phyloP scores from a whole-genome alignment of 164 flowering plant species.

The Saururus chinensis region DNA sequence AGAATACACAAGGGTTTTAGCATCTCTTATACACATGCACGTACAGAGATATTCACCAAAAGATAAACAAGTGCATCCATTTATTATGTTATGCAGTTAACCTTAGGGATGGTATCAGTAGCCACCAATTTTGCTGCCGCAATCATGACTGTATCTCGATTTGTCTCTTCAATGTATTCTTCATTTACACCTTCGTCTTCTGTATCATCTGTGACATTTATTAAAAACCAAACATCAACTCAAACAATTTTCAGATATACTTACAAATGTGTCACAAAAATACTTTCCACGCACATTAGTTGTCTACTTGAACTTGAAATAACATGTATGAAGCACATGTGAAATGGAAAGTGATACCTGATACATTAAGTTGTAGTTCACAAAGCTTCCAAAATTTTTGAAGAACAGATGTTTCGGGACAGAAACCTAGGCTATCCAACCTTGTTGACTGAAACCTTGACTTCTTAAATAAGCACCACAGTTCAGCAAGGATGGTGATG shows the following conservation, averaged over 20 bases:
- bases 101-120: conserved; percentile 67
- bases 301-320: too few relatives aligned
- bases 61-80: neutral
- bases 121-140: conserved; percentile 83
- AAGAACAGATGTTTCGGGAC: conserved; percentile 45
- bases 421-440: conserved; percentile 59
- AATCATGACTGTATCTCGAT: conserved; percentile 72
- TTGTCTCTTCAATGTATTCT: conserved; percentile 90
- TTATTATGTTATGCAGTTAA: conserved; percentile 9
- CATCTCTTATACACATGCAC: neutral
- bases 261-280: neutral
- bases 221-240: neutral
- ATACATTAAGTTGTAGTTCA: conserved; percentile 53
- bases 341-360: conserved; percentile 33
- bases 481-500: conserved; percentile 61
- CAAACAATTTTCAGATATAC: neutral
- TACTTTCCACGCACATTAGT: neutral
- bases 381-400: conserved; percentile 79
- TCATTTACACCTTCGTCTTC: conserved; percentile 81
- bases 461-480: conserved; percentile 70
- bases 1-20: too few relatives aligned
- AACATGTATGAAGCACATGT: neutral
- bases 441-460: conserved; percentile 51
- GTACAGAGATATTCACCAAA: neutral
- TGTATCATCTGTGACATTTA: conserved; percentile 50